Conservation (phyloP, 257 asterid species). For the Fraxinus cuspidata region DNA sequence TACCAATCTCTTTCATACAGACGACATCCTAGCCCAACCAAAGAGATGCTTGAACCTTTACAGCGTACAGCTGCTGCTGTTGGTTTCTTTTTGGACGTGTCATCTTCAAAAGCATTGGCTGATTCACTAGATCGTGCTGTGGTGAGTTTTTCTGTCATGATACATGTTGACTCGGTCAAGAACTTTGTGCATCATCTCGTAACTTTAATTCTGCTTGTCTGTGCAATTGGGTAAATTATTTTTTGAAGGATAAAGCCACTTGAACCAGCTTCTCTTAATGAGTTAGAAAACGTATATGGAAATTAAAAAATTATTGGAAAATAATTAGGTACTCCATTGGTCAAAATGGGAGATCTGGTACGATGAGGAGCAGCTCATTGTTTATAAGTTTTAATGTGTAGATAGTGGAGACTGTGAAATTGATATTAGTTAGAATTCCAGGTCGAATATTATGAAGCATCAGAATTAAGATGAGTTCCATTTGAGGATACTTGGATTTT, state of each 20-base stretch:
- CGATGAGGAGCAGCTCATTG: background rate
- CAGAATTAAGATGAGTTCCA: background rate
- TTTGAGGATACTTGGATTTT: background rate
- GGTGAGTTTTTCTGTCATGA: conserved; percentile 53
- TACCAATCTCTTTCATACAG: conserved; percentile 46
- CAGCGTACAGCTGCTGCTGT: conserved; percentile 86
- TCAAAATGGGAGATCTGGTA: background rate
- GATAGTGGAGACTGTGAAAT: background rate
- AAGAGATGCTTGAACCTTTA: conserved; percentile 98
- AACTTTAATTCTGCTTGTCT: conserved; percentile 18
- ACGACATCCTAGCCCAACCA: conserved; percentile 97
- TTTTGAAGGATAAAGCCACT: conserved; percentile 9
- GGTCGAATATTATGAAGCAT: background rate
- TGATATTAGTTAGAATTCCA: background rate
- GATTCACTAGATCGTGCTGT: conserved; percentile 97
- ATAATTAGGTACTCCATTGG: background rate
- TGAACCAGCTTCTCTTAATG: background rate
- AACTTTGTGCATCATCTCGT: background rate
- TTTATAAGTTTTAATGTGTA: background rate
- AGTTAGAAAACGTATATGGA: background rate
- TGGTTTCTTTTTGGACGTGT: conserved; percentile 79
- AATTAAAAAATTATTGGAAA: background rate
- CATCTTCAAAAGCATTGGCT: conserved; percentile 95
- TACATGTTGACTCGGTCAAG: conserved; percentile 14
- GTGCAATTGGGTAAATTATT: background rate